Conservation (phyloP, 257 asterid species). For the Solanum virginianum region DNA sequence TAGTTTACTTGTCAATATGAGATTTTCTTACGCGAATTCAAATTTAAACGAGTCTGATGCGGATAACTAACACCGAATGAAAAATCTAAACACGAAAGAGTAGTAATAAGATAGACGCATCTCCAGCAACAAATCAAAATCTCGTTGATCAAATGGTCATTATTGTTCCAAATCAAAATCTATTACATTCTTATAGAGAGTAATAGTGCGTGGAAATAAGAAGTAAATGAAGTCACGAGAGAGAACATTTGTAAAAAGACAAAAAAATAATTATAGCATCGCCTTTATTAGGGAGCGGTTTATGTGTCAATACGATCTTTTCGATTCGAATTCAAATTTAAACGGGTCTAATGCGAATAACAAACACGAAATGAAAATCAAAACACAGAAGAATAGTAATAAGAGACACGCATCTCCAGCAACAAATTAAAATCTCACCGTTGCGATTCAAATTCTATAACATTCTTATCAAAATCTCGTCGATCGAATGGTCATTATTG, state of each 20-base stretch:
- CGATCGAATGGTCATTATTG: not conserved
- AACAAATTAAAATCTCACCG: not conserved
- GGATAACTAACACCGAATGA: not conserved
- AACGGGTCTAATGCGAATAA: fast-evolving
- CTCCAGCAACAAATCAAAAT: not conserved
- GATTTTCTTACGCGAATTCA: not conserved
- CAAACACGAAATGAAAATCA: not conserved
- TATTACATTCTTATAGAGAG: not conserved
- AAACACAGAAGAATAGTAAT: not conserved
- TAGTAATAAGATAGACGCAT: not conserved
- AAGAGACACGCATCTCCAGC: not conserved
- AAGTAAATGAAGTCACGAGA: not conserved
- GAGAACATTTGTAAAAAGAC: not conserved
- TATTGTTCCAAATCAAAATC: not conserved
- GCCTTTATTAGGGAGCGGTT: not conserved
- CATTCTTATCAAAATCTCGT: not conserved
- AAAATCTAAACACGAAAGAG: not conserved
- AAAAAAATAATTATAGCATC: not conserved
- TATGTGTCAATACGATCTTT: not conserved
- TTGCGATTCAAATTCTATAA: not conserved
- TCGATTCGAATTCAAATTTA: not conserved
- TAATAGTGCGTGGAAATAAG: not conserved
- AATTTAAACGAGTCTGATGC: fast-evolving
- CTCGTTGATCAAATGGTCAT: not conserved
- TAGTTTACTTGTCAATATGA: fast-evolving